Conservation (phyloP, 257 asterid genomes). For the Gentiana dahurica region DNA sequence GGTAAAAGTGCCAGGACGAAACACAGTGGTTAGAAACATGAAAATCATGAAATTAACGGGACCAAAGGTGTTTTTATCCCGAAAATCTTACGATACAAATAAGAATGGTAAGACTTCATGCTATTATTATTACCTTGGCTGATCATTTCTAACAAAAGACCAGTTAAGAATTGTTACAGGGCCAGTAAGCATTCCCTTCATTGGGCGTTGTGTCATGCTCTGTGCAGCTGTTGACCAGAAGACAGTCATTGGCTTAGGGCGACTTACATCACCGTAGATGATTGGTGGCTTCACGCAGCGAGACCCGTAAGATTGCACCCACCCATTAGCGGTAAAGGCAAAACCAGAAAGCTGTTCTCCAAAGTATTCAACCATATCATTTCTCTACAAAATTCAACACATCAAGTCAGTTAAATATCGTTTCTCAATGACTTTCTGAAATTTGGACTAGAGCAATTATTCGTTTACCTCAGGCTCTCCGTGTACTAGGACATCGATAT, state of each 20-base stretch:
- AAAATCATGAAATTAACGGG: too few relatives aligned
- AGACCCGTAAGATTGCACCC: constrained; percentile 98
- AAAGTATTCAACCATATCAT: constrained; percentile 99
- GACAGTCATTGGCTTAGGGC: constrained; percentile 95
- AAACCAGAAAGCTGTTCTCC: constrained; percentile 97
- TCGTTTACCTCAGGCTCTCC: constrained; percentile 96
- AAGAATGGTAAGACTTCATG: neutral
- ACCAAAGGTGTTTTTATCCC: neutral
- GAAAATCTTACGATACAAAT: neutral
- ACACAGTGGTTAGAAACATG: too few relatives aligned
- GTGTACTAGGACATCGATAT: constrained; percentile 94
- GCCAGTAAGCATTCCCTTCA: constrained; percentile 99
- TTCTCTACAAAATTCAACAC: constrained; percentile 49
- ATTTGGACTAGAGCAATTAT: neutral
- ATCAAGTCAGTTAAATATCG: neutral
- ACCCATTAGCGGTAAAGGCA: constrained; percentile 92
- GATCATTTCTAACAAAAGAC: constrained; percentile 96
- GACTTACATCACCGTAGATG: constrained; percentile 97
- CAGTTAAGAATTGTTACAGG: constrained; percentile 98
- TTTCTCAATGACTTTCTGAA: neutral
- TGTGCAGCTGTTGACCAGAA: constrained; percentile 98
- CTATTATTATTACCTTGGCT: constrained; percentile 52
- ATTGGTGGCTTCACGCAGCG: constrained; percentile 99
- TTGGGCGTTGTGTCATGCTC: constrained; percentile 98
- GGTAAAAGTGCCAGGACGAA: too few relatives aligned